phyloP scores from a whole-genome alignment of 495 filamentous ascomycete species.

The Wilcoxina mikolae region DNA sequence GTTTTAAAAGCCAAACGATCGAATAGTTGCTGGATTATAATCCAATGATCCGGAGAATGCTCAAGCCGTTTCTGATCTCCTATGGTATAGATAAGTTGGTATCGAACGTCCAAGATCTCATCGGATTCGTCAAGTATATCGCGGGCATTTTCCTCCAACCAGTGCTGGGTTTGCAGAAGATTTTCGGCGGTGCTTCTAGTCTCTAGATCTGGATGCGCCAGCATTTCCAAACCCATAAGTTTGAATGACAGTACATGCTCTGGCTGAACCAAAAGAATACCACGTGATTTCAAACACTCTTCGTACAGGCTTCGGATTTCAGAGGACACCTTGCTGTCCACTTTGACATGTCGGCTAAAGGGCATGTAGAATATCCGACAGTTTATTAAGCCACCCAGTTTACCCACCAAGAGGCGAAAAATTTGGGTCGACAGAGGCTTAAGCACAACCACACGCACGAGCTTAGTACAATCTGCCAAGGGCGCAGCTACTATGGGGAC shows the following conservation, averaged over 20 bases:
- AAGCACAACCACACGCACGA: slow-evolving; percentile 47
- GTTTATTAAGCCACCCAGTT: slow-evolving; percentile 45
- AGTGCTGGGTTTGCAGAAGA: slow-evolving; percentile 34
- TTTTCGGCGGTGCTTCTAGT: slow-evolving; percentile 18
- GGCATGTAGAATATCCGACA: slow-evolving; percentile 48
- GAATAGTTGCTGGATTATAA: slow-evolving; percentile 41
- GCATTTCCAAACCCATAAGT: slow-evolving; percentile 45
- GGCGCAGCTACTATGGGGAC: slow-evolving; percentile 45
- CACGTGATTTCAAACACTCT: slow-evolving; percentile 36
- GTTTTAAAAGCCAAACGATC: too few species aligned
- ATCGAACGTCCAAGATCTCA: slow-evolving; percentile 46
- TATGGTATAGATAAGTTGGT: slow-evolving; percentile 56
- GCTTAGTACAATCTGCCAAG: slow-evolving; percentile 38
- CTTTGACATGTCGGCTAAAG: slow-evolving; percentile 40
- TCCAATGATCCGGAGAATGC: slow-evolving; percentile 45
- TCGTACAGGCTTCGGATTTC: slow-evolving; percentile 32
- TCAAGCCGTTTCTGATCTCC: slow-evolving; percentile 43
- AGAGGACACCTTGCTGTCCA: slow-evolving; percentile 20
- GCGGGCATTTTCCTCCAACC: slow-evolving; percentile 33
- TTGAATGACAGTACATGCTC: slow-evolving; percentile 59
- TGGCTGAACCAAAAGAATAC: slow-evolving; percentile 46
- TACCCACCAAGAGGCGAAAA: slow-evolving; percentile 43
- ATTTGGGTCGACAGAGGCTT: slow-evolving; percentile 50
- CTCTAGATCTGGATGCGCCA: not conserved
- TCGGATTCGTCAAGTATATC: slow-evolving; percentile 56